Evolutionary conservation across 192 early-diverging fungal genomes (phyloP).

Genomic region (Coemansia sp.): DNA sequence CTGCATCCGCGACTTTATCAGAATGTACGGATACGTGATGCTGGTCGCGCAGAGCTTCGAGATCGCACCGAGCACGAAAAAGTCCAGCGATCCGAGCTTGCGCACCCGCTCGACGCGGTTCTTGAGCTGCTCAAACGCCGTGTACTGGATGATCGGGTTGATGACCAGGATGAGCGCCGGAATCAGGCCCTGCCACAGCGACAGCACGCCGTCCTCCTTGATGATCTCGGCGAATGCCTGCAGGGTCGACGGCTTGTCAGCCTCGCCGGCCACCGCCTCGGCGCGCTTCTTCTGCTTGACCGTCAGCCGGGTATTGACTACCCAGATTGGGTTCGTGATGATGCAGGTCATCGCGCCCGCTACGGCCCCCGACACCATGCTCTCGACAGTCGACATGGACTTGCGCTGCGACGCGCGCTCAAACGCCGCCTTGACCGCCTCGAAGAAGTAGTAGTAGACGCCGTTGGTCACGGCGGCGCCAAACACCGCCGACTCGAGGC

Average conservation of each 20-base stretch:
- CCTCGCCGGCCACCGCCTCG: conserved; percentile 52
- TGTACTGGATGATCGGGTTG: conserved; percentile 99
- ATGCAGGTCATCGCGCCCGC: conserved; percentile 77
- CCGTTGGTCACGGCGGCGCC: conserved; percentile 96
- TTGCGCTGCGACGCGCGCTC: conserved; percentile 63
- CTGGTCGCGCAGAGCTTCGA: conserved; percentile 91
- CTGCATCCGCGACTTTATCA: conserved; percentile 98
- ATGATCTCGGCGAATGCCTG: conserved; percentile 70
- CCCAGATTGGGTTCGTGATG: conserved; percentile 98
- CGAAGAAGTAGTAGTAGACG: conserved; percentile 84
- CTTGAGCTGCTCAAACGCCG: conserved; percentile 94
- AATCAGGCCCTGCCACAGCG: conserved; percentile 88
- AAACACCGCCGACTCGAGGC: conserved; percentile 90
- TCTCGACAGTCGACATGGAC: conserved; percentile 76
- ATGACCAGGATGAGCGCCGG: conserved; percentile 97
- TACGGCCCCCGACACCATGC: conserved; percentile 90
- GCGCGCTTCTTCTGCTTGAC: conserved; percentile 63
- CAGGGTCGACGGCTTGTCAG: conserved; percentile 48
- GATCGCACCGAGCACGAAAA: conserved; percentile 94
- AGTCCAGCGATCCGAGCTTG: conserved; percentile 76
- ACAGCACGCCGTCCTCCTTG: conserved; percentile 78
- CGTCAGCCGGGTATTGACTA: conserved; percentile 90
- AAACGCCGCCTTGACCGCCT: conserved; percentile 80
- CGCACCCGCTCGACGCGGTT: conserved; percentile 57
- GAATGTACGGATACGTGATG: conserved; percentile 98